Evolutionary conservation across 352 stramenopile species (phyloP), one percentile per base, ranked within the genome.

Genomic region (Phytopythium boreale): DNA sequence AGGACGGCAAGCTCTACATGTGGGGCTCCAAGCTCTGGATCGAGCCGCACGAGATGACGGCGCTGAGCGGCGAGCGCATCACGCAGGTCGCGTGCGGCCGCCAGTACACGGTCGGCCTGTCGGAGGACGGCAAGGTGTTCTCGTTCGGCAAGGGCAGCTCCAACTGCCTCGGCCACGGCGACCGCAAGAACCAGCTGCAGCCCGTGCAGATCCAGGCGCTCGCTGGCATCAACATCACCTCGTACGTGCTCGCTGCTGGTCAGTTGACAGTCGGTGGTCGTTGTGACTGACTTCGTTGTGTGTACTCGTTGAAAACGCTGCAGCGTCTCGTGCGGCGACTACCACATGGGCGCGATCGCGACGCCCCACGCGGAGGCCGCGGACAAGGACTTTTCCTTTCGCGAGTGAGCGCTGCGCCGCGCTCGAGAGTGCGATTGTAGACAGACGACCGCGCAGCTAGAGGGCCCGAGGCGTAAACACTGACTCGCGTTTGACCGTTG

Each of bases 11-110:
- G 27, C 59, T 95, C 61, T 93, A 80, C 70, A 93, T 89, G 79
- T 96, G 84, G 85, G 88, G 88, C 67, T 85, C 85, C 34, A 97
- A 97, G 70, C 76, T 97, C 51, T 96, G 92, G 79, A 84, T 98
- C 31, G 93, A 98, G 80, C 96, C 95, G 56, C 83, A 91, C 56
- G 80, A 93, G 69, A 93, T 96, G 83, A 95, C 87, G 36, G 78
- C 83, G 36, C 75, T 96, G 24, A 73, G 77, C 26, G 74, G 77
- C 63, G 74, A 95, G 68, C 88, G 79, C 36, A 75, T 96, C 44
- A 77, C 89, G 34, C 74, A 92, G 56, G 86, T 96, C n/a, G 80
- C 76, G 41, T 97, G 89, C 58, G 92, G 92, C 39, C 84, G 85
- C 36, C 72, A 76, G 71, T 97, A 94, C 73, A 97, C 90, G 4